A percentile compares a stretch with the other conserved stretches of the same genome.
phyloP scores from a whole-genome alignment of 768 basidiomycete species.

The Kwoniella europaea region DNA sequence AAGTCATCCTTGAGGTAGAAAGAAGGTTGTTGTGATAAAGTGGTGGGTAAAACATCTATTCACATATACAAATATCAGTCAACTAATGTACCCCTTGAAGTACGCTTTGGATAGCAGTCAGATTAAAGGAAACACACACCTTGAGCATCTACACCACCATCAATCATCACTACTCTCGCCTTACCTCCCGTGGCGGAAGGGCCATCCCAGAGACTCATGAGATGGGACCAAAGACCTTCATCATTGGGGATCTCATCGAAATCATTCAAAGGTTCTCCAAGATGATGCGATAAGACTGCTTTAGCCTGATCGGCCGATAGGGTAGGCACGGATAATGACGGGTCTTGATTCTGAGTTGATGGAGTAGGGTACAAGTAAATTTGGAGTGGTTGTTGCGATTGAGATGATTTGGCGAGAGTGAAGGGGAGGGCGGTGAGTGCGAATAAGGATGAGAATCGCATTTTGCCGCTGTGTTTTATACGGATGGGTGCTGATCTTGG shows the following conservation, averaged over 20 bases:
- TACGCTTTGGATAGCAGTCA: not conserved
- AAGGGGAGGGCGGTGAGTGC: conserved; percentile 2
- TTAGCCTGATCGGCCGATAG: conserved; percentile 49
- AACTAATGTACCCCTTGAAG: not conserved
- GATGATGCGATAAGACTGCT: conserved; percentile 53
- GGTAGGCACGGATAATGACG: conserved; percentile 31
- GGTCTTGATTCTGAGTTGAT: conserved; percentile 9
- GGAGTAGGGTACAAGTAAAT: conserved; percentile 55
- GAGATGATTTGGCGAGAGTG: conserved; percentile 10
- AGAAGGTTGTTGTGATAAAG: conserved; percentile 38
- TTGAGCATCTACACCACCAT: conserved; percentile 48
- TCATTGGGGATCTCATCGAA: conserved; percentile 54
- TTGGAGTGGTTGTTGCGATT: conserved; percentile 48
- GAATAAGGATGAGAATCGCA: conserved; percentile 4
- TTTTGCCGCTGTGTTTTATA: not conserved
- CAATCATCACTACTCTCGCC: conserved; percentile 50
- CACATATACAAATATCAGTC: not conserved
- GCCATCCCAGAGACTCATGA: conserved; percentile 40
- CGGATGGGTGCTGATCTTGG: too few relatives aligned
- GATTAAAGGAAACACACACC: conserved; percentile 28
- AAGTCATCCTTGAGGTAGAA: conserved; percentile 51
- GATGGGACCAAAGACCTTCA: conserved; percentile 47
- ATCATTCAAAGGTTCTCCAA: conserved; percentile 39
- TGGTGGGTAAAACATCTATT: conserved; percentile 48
- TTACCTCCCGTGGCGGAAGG: conserved; percentile 14